Base-by-base conservation (phyloP, 2,329 filamentous ascomycete genomes). In the Fusarium albidum region DNA sequence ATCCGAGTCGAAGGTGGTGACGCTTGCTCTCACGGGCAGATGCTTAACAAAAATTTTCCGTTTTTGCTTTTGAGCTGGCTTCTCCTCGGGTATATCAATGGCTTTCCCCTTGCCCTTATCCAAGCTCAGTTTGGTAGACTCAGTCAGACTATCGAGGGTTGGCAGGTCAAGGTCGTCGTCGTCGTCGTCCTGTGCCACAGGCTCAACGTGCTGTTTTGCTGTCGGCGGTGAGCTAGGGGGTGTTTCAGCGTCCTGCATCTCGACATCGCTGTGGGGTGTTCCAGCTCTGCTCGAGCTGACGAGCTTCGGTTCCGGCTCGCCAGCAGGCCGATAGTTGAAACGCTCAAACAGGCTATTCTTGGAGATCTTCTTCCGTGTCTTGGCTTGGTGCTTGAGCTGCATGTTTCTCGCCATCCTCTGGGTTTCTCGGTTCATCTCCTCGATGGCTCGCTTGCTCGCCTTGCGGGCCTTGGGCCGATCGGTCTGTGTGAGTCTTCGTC, bases 391-490 rank as follows among this genome's bases (percentile, higher is more conserved):
- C 2, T 90, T 86, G 41, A 99, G 82, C 72, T 98, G 94, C 84
- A 96, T 90, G 69, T 90, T 96, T 61, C 95, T 84, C 63, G 85
- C 88, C 76, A 99, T 85, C 26, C 95, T 86, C 76, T 99, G 95
- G 1, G 94, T 97, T 74, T 99, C 95, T 52, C 92, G 85, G 65
- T 90, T 89, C 89, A 99, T 97, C 64, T 98, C 94, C 69, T 97
- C 91, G 34, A 97, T 72, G 0, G 95, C 95, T 75, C 92, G 97
- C 77, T 94, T 98, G 77, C 93, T 94, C 1, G 95, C 93, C 70
- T 95, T 96, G 11, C 95, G 85, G 9, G 84, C 52, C 27, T 55
- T 82, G 6, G 92, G 88, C 5, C 88, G 85, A 21, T 82, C 79
- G 32, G 83, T 78, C 68, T 93, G 90, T 1, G 89, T 90, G 37